Conservation (phyloP, 75 land plant species). For the Chamaecyparis obtusa region DNA sequence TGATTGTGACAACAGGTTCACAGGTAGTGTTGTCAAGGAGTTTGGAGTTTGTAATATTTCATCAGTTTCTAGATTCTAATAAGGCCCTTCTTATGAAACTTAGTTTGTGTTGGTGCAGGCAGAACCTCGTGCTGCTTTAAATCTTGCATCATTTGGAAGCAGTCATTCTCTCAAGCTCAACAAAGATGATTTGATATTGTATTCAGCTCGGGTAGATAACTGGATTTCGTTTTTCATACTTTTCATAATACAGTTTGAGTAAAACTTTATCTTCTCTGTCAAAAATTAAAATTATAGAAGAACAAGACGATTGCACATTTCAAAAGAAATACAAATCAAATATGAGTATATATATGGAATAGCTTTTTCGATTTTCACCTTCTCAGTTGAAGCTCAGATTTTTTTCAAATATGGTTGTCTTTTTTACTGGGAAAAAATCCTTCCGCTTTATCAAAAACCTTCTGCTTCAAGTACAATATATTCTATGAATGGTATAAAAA, state of each 20-base stretch:
- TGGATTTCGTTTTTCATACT: neutral
- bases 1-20: constrained; percentile 98
- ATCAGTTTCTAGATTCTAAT: neutral
- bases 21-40: constrained; percentile 51
- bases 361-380: neutral
- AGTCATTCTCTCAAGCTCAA: constrained; percentile 83
- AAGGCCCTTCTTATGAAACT: constrained; percentile 1
- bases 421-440: neutral
- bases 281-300: neutral
- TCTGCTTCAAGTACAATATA: neutral
- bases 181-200: constrained; percentile 88
- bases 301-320: neutral
- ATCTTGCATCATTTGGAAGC: constrained; percentile 92
- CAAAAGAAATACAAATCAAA: neutral
- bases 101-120: constrained; percentile 60
- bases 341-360: neutral
- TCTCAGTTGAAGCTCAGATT: neutral
- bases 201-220: constrained; percentile 85
- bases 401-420: neutral
- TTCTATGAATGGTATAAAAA: neutral
- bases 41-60: constrained; percentile 7
- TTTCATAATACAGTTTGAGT: neutral
- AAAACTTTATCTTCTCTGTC: neutral
- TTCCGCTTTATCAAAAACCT: neutral
- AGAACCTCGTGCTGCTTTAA: constrained; percentile 97